Conservation (phyloP, 257 asterid species). For the Catharanthus roseus region DNA sequence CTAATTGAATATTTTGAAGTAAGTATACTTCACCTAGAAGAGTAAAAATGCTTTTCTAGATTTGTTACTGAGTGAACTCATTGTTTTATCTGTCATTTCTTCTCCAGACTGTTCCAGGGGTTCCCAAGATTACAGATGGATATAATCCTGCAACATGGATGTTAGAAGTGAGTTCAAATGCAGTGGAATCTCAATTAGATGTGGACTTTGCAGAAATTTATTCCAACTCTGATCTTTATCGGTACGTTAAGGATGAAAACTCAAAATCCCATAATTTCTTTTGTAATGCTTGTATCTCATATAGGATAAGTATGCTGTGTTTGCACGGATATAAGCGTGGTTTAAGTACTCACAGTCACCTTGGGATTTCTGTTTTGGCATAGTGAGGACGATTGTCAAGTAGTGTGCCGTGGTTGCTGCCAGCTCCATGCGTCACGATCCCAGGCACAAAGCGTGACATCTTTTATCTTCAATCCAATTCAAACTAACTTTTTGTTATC, state of each 20-base stretch:
- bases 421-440: too few species aligned
- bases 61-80: background rate
- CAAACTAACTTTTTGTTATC: background rate
- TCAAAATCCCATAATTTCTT: background rate
- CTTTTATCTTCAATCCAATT: background rate
- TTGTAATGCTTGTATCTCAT: too few species aligned
- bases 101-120: slow-evolving; percentile 47
- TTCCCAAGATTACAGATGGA: slow-evolving; percentile 43
- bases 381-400: too few species aligned
- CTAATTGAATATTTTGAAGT: slow-evolving; percentile 58
- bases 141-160: slow-evolving; percentile 73
- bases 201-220: slow-evolving; percentile 45
- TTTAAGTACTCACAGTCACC: too few species aligned
- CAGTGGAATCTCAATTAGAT: slow-evolving; percentile 45
- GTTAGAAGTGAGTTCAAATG: slow-evolving; percentile 51
- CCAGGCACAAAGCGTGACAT: too few species aligned
- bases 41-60: background rate
- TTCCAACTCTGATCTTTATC: slow-evolving; percentile 44
- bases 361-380: too few species aligned
- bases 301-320: too few species aligned
- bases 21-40: slow-evolving; percentile 3
- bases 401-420: too few species aligned
- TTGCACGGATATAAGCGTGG: too few species aligned
- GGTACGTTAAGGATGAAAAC: slow-evolving; percentile 24
- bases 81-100: background rate